Conservation (phyloP, 495 filamentous ascomycete genomes). For the Podospora didyma region DNA sequence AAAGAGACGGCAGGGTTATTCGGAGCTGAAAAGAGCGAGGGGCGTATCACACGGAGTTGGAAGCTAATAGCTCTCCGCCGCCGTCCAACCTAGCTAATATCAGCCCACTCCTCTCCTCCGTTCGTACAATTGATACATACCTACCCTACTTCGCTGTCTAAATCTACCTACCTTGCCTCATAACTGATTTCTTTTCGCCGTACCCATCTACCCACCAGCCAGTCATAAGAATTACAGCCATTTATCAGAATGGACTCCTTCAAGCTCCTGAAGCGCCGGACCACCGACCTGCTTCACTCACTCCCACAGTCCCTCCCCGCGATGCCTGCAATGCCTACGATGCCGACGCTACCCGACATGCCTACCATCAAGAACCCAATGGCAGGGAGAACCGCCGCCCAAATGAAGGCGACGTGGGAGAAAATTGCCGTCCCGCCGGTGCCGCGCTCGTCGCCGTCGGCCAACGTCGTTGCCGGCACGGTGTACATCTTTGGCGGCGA, state of each 20-base stretch:
- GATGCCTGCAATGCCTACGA: conserved; percentile 7
- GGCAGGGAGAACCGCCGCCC: conserved; percentile 10
- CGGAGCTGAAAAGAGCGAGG: no score
- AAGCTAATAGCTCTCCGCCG: no score
- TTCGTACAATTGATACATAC: no score
- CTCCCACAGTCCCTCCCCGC: conserved; percentile 29
- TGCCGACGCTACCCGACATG: conserved; percentile 16
- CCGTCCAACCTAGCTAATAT: no score
- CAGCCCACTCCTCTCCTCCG: no score
- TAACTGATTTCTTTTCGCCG: no score
- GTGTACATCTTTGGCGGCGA: conserved; percentile 70
- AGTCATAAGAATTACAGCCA: not conserved
- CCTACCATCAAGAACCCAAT: not conserved
- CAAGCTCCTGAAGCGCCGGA: conserved; percentile 40
- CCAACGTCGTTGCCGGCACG: conserved; percentile 61
- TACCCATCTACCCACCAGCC: not conserved
- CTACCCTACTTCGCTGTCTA: no score
- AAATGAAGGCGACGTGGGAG: conserved; percentile 56
- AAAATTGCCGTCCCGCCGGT: conserved; percentile 50
- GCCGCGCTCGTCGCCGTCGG: conserved; percentile 64
- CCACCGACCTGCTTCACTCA: conserved; percentile 39
- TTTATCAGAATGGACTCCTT: conserved; percentile 38
- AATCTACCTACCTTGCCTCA: no score
- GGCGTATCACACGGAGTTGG: no score
- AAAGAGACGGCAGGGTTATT: no score